Conservation (phyloP, 1,284 basidiomycete species). For the Cryptococcus neoformans region DNA sequence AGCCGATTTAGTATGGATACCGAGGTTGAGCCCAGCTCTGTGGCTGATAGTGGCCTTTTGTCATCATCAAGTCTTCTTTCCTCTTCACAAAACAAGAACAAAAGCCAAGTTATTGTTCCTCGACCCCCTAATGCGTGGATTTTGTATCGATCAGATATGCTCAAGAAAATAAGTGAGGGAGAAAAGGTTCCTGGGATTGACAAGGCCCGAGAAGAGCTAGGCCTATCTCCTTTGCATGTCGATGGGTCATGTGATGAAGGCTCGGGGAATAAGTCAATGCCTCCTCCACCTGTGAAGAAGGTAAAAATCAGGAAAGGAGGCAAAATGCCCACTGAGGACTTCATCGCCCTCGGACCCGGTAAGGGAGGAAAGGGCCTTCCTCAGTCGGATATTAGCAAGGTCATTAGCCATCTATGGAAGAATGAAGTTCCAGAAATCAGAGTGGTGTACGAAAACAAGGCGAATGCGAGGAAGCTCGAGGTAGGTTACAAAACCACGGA, state of each 20-base stretch:
- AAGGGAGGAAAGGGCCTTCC: constrained; percentile 51
- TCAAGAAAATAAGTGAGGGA: constrained; percentile 29
- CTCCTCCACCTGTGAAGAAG: too few species aligned
- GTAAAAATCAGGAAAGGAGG: too few species aligned
- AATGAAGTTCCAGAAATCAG: constrained; percentile 57
- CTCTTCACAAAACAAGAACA: background rate
- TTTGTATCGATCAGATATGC: constrained; percentile 72
- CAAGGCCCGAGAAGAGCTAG: constrained; percentile 18
- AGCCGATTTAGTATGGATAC: constrained; percentile 4
- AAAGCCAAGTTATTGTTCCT: constrained; percentile 53
- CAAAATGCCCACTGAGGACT: too few species aligned
- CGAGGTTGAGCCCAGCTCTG: background rate
- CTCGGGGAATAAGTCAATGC: too few species aligned
- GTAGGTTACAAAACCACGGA: constrained; percentile 28
- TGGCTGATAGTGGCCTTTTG: too few species aligned
- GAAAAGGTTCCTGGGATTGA: constrained; percentile 23
- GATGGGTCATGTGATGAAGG: too few species aligned
- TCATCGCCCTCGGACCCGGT: too few species aligned
- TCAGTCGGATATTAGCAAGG: constrained; percentile 69
- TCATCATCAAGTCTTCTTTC: background rate
- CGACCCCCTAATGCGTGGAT: constrained; percentile 91
- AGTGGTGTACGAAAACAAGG: constrained; percentile 64
- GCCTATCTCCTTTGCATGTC: constrained; percentile 3
- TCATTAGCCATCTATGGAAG: constrained; percentile 69
- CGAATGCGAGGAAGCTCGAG: constrained; percentile 64